Conservation (phyloP, 1,284 basidiomycete genomes). For the Xerocomus cyaneibrunnescens region DNA sequence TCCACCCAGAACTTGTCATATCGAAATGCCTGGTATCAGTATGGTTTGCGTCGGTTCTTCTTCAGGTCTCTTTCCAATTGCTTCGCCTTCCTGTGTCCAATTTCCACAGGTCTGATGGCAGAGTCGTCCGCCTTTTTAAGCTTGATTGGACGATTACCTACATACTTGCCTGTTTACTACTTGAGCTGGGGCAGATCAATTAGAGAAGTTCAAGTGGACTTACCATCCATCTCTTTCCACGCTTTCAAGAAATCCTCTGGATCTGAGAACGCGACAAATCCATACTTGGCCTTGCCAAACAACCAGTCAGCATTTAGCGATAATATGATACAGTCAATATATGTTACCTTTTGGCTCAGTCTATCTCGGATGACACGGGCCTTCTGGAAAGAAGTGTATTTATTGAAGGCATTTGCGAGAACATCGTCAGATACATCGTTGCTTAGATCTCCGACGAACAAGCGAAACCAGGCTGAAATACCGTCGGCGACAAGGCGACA, state of each 20-base stretch:
- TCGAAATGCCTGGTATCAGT: constrained; percentile 40
- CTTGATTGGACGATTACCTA: constrained; percentile 92
- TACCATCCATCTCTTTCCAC: constrained; percentile 99
- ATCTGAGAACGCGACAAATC: constrained; percentile 97
- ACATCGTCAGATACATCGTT: constrained; percentile 98
- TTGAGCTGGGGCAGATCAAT: constrained; percentile 8
- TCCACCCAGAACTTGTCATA: constrained; percentile 1
- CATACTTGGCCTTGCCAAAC: constrained; percentile 81
- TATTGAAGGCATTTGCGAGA: constrained; percentile 88
- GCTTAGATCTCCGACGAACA: constrained; percentile 98
- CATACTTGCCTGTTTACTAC: constrained; percentile 81
- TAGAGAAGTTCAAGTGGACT: constrained; percentile 26
- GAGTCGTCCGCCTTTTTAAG: constrained; percentile 85
- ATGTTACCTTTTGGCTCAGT: constrained; percentile 78
- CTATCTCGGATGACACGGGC: constrained; percentile 93
- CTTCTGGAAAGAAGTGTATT: constrained; percentile 91
- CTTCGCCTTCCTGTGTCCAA: constrained; percentile 87
- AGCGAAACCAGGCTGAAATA: constrained; percentile 86
- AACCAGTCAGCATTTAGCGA: constrained; percentile 4
- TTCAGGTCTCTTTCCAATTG: constrained; percentile 78
- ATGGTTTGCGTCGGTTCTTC: constrained; percentile 77
- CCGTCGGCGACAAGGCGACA: not conserved
- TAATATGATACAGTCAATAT: not conserved
- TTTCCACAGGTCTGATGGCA: constrained; percentile 87
- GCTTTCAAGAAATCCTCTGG: constrained; percentile 98